Conservation (phyloP, 2,329 filamentous ascomycete species). For the Trichoderma sp. region DNA sequence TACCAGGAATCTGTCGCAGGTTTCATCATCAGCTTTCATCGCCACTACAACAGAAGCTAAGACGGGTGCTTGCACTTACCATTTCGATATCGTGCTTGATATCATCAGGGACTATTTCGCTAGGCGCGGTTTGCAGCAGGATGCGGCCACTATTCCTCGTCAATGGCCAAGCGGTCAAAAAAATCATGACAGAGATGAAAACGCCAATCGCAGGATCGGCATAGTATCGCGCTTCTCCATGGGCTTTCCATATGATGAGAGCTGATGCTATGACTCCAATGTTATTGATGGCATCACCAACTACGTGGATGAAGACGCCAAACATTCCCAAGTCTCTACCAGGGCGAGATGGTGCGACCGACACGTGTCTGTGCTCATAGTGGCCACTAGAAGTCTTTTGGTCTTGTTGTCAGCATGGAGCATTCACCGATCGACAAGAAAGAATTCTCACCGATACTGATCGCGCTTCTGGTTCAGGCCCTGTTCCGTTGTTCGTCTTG, state of each 20-base stretch:
- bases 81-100: slow-evolving; percentile 70
- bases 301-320: slow-evolving; percentile 69
- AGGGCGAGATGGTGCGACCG: slow-evolving; percentile 36
- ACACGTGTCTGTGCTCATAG: slow-evolving; percentile 52
- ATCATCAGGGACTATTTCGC: slow-evolving; percentile 60
- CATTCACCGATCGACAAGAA: neutral
- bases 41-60: neutral
- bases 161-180: slow-evolving; percentile 63
- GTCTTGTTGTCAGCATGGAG: neutral
- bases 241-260: slow-evolving; percentile 66
- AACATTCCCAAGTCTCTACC: slow-evolving; percentile 68
- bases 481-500: slow-evolving; percentile 17
- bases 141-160: slow-evolving; percentile 64
- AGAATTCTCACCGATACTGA: slow-evolving; percentile 28
- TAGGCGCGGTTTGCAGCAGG: slow-evolving; percentile 66
- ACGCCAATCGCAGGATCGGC: slow-evolving; percentile 70
- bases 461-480: slow-evolving; percentile 27
- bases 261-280: slow-evolving; percentile 72
- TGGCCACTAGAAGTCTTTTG: slow-evolving; percentile 38
- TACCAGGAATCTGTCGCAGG: slow-evolving; percentile 58
- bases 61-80: slow-evolving; percentile 38
- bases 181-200: slow-evolving; percentile 72
- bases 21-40: neutral
- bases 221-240: slow-evolving; percentile 63
- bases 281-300: slow-evolving; percentile 76